A percentile compares a stretch with the other conserved stretches of the same genome.
Conservation (phyloP, 1,284 basidiomycete genomes). For the Ganoderma boninense region DNA sequence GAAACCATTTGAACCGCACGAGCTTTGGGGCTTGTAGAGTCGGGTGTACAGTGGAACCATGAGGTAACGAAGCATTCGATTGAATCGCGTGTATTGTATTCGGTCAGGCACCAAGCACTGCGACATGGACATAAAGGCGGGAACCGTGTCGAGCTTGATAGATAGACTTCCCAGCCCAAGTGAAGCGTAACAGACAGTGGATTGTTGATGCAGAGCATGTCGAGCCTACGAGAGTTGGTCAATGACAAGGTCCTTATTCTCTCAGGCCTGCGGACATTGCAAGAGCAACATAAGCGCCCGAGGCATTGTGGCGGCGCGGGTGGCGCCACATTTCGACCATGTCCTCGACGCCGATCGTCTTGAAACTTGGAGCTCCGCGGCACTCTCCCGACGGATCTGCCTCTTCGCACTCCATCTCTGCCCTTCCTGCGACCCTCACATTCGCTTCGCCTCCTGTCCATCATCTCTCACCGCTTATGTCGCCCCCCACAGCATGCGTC, state of each 20-base stretch:
- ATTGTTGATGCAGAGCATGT: slow-evolving; percentile 9
- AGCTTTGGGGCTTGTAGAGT: not conserved
- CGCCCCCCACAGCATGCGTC: not conserved
- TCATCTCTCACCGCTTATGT: not conserved
- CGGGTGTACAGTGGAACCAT: not conserved
- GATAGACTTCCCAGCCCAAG: slow-evolving; percentile 4
- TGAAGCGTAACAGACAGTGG: slow-evolving; percentile 7
- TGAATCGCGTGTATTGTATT: not conserved
- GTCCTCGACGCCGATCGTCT: not conserved
- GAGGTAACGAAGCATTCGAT: not conserved
- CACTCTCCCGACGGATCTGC: not conserved
- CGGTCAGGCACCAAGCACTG: not conserved
- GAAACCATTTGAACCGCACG: not conserved
- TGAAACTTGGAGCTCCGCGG: slow-evolving; percentile 10
- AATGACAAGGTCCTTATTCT: not conserved
- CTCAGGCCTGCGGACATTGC: not conserved
- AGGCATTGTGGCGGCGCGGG: slow-evolving; percentile 2
- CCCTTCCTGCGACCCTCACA: not conserved
- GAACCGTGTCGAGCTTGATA: slow-evolving; percentile 1
- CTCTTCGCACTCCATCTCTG: not conserved
- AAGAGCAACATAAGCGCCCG: slow-evolving; percentile 5
- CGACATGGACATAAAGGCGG: not conserved
- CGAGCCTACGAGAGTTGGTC: not conserved
- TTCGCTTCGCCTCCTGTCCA: not conserved
- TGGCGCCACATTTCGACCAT: not conserved